These are phyloP conservation scores for Debaryomyces subglobosus DNA, from an alignment of 1,139 yeast species.

Conservation along the genomic window DNA sequence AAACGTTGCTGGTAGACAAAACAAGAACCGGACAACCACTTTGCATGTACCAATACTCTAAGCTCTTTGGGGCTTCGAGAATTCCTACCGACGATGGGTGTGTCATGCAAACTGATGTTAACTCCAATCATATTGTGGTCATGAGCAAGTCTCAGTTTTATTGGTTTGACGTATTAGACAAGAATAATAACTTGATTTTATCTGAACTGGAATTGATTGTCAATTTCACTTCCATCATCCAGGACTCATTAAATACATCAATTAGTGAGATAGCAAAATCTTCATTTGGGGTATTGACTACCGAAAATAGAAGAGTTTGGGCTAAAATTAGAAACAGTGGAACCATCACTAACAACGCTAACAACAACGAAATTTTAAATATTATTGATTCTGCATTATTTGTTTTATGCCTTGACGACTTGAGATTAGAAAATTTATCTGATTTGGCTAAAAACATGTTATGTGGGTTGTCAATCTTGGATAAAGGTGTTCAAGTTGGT, in stretches of 20 bases:
- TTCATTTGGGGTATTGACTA: conserved; percentile 86
- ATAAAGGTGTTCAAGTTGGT: conserved; percentile 87
- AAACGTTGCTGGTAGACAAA: conserved; percentile 74
- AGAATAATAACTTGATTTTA: conserved; percentile 65
- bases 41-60: conserved; percentile 89
- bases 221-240: conserved; percentile 74
- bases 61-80: conserved; percentile 83
- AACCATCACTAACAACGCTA: conserved; percentile 41
- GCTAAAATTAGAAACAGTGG: conserved; percentile 65
- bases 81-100: conserved; percentile 82
- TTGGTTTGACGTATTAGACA: conserved; percentile 90
- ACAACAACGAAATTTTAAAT: conserved; percentile 69
- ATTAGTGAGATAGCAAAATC: conserved; percentile 73
- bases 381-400: conserved; percentile 82
- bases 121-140: conserved; percentile 82
- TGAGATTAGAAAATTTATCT: conserved; percentile 64
- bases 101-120: conserved; percentile 76
- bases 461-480: conserved; percentile 80
- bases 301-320: conserved; percentile 88
- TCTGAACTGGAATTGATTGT: conserved; percentile 74
- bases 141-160: conserved; percentile 85
- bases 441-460: conserved; percentile 81
- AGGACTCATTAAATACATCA: conserved; percentile 66
- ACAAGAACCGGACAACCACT: conserved; percentile 66
- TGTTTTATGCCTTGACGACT: conserved; percentile 79